A percentile compares a stretch with the other conserved stretches of the same genome.
These are phyloP conservation scores for Pyricularia sp. DNA, from an alignment of 2,329 filamentous ascomycete species.

Conservation along the genomic window DNA sequence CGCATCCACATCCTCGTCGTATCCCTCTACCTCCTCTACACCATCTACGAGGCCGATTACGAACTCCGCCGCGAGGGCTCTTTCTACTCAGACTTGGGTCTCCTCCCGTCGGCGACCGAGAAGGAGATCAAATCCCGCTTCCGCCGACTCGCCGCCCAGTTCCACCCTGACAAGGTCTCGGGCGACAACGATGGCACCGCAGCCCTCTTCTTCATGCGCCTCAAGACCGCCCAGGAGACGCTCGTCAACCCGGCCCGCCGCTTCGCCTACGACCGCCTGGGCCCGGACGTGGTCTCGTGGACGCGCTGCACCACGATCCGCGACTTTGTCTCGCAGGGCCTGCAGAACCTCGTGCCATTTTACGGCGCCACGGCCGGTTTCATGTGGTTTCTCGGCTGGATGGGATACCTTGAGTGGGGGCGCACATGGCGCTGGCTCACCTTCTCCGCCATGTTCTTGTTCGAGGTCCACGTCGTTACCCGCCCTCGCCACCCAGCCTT, in stretches of 20 bases:
- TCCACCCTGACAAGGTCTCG: slow-evolving; percentile 76
- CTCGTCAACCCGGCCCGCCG: slow-evolving; percentile 62
- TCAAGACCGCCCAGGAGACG: slow-evolving; percentile 74
- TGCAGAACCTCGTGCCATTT: slow-evolving; percentile 42
- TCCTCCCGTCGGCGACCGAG: slow-evolving; percentile 57
- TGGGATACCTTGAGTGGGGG: slow-evolving; percentile 57
- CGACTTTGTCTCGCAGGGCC: slow-evolving; percentile 59
- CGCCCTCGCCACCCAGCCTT: slow-evolving; percentile 36
- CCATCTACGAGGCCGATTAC: slow-evolving; percentile 82
- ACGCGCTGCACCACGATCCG: slow-evolving; percentile 49
- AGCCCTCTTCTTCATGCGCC: slow-evolving; percentile 56
- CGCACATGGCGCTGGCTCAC: slow-evolving; percentile 53
- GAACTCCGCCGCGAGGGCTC: slow-evolving; percentile 57
- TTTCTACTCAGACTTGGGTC: slow-evolving; percentile 67
- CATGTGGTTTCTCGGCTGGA: slow-evolving; percentile 47
- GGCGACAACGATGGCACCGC: slow-evolving; percentile 20
- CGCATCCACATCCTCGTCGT: slow-evolving; percentile 77
- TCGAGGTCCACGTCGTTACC: slow-evolving; percentile 44
- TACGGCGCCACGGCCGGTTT: slow-evolving; percentile 43
- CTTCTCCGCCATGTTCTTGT: slow-evolving; percentile 36
- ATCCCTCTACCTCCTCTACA: slow-evolving; percentile 74
- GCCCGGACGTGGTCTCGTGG: slow-evolving; percentile 57
- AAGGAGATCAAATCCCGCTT: slow-evolving; percentile 74
- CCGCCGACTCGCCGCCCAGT: slow-evolving; percentile 54
- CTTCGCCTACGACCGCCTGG: slow-evolving; percentile 85